Percentiles rank a stretch among this genome's conserved stretches.
Conservation (phyloP, 352 stramenopile species). For the Pilasporangium apinafurcum region DNA sequence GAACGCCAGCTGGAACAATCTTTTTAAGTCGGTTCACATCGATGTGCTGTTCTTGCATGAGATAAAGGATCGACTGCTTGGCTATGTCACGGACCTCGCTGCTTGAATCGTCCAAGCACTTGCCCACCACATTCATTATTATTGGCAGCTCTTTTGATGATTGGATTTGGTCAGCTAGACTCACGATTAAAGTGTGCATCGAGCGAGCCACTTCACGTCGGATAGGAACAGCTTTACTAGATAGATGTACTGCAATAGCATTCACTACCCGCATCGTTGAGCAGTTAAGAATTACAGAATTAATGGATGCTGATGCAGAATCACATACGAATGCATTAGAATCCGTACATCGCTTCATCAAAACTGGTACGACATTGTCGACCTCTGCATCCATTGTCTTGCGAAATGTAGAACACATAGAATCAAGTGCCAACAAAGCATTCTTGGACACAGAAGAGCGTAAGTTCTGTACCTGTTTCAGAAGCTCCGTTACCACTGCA, state of each 20-base stretch:
- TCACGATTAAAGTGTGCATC: conserved; percentile 42
- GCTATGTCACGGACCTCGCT: conserved; percentile 68
- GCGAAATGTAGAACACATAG: conserved; percentile 36
- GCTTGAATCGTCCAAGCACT: conserved; percentile 65
- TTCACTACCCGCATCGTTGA: conserved; percentile 36
- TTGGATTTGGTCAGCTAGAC: conserved; percentile 22
- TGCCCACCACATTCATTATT: conserved; percentile 43
- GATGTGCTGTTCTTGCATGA: conserved; percentile 30
- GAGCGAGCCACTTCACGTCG: conserved; percentile 52
- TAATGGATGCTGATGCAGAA: conserved; percentile 33
- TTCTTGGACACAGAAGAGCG: conserved; percentile 75
- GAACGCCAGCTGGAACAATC: conserved; percentile 27
- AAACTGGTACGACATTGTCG: conserved; percentile 44
- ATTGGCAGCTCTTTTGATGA: conserved; percentile 27
- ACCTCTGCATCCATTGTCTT: conserved; percentile 52
- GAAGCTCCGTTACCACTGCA: conserved; percentile 30
- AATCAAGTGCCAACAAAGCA: conserved; percentile 60
- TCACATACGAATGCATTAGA: conserved; percentile 77
- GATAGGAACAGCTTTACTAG: conserved; percentile 42
- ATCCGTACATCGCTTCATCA: conserved; percentile 62
- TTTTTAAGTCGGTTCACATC: conserved; percentile 45
- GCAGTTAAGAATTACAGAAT: conserved; percentile 48
- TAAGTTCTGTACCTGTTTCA: conserved; percentile 61
- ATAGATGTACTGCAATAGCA: conserved; percentile 30
- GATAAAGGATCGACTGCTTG: conserved; percentile 53